These are phyloP conservation scores for Arbutus unedo DNA, from an alignment of 148 eudicot species.

Conservation along the genomic window DNA sequence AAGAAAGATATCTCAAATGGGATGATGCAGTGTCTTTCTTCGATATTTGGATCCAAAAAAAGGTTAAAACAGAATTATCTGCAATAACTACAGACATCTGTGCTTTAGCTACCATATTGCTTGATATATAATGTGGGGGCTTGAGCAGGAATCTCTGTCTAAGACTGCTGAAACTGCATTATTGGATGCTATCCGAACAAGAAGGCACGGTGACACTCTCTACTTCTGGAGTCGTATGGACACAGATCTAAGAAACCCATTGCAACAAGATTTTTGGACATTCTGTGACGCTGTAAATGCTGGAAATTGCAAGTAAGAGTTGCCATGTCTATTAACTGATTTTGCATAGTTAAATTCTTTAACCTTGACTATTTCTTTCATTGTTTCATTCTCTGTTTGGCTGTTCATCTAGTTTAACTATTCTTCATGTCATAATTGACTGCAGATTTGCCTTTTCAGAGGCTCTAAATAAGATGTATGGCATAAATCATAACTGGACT, in stretches of 20 bases:
- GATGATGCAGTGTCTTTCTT: background rate
- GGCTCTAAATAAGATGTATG: conserved; percentile 74
- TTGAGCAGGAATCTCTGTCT: conserved; percentile 64
- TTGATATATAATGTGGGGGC: conserved; percentile 11
- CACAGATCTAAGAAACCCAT: conserved; percentile 65
- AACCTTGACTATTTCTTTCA: background rate
- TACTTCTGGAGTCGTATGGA: conserved; percentile 92
- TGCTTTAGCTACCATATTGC: background rate
- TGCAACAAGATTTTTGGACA: conserved; percentile 82
- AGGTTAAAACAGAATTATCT: background rate
- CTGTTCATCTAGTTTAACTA: conserved; percentile 4
- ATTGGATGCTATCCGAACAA: conserved; percentile 57
- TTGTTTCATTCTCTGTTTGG: background rate
- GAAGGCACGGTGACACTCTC: conserved; percentile 68
- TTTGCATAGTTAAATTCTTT: background rate
- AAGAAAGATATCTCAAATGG: background rate
- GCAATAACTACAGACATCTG: background rate
- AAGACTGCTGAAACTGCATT: conserved; percentile 62
- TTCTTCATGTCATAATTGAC: background rate
- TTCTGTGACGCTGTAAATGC: conserved; percentile 95
- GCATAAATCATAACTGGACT: conserved; percentile 42
- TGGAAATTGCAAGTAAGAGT: conserved; percentile 83
- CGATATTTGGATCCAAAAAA: background rate
- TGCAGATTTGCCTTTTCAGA: conserved; percentile 76
- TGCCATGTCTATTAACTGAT: background rate